phyloP scores from a whole-genome alignment of 768 basidiomycete genomes.

The Amanita molliuscula region DNA sequence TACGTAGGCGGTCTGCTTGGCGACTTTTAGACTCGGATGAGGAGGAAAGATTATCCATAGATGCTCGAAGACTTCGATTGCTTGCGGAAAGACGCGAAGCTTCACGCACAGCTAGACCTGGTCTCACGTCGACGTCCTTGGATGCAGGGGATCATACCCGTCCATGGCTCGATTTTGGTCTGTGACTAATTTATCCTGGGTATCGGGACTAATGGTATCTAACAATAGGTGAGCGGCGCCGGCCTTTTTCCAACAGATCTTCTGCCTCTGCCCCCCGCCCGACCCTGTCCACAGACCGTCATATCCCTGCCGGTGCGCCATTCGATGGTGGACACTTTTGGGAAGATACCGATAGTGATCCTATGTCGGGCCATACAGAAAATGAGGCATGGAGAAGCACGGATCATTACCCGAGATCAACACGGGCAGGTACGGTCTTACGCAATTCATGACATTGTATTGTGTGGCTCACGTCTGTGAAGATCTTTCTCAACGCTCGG shows the following conservation, averaged over 20 bases:
- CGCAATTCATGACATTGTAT: background rate
- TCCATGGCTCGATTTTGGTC: constrained; percentile 3
- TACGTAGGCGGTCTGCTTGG: constrained; percentile 5
- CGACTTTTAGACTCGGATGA: constrained; percentile 5
- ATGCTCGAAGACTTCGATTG: background rate
- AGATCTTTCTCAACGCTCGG: constrained; percentile 4
- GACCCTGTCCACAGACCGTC: background rate
- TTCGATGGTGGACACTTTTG: background rate
- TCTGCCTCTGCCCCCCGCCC: background rate
- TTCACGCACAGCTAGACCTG: background rate
- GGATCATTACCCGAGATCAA: background rate
- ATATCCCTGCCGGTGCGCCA: background rate
- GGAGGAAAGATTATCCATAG: background rate
- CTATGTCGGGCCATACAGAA: background rate
- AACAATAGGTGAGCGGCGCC: background rate
- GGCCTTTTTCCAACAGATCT: background rate
- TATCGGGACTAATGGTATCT: background rate
- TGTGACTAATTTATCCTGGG: background rate
- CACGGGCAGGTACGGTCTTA: background rate
- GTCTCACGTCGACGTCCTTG: background rate
- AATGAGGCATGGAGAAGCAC: background rate
- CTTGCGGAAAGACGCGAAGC: constrained; percentile 1
- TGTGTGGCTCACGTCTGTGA: background rate
- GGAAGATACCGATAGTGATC: constrained; percentile 4
- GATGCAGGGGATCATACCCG: background rate